phyloP scores from a whole-genome alignment of 208 protist genomes.

The Angomonas deanei region DNA sequence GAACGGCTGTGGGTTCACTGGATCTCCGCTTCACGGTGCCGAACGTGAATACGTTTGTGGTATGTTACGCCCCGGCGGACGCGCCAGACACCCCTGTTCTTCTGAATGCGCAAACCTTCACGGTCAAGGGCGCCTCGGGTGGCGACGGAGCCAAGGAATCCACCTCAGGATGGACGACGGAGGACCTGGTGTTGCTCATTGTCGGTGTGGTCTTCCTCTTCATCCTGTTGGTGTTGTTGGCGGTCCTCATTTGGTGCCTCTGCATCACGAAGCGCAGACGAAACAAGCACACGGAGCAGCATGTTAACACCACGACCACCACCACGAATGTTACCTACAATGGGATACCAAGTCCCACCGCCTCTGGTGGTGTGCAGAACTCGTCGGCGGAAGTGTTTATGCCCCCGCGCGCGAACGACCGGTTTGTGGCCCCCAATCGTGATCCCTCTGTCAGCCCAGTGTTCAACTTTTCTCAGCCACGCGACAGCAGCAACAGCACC shows the following conservation, averaged over 20 bases:
- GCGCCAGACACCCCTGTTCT: constrained; percentile 22
- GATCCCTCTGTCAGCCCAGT: background rate
- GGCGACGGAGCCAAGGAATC: background rate
- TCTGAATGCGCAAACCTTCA: constrained; percentile 22
- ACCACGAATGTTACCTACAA: constrained; percentile 12
- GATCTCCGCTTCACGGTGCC: constrained; percentile 35
- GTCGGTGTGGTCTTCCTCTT: constrained; percentile 66
- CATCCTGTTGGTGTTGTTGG: constrained; percentile 62
- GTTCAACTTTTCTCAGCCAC: background rate
- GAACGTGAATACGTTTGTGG: constrained; percentile 19
- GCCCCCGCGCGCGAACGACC: constrained; percentile 66
- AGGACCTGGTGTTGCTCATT: constrained; percentile 65
- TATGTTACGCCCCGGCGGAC: constrained; percentile 74
- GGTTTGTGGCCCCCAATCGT: constrained; percentile 35
- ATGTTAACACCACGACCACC: background rate
- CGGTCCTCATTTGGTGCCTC: constrained; percentile 61
- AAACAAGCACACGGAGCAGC: background rate
- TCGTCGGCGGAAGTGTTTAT: constrained; percentile 31
- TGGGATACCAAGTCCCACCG: background rate
- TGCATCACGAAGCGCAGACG: constrained; percentile 17
- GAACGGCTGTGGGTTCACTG: constrained; percentile 16
- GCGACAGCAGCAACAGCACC: background rate
- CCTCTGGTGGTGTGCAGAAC: background rate
- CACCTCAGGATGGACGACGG: constrained; percentile 32
- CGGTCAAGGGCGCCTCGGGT: background rate